Evolutionary conservation across 306 rosid genomes (phyloP), one percentile per base, ranked within the genome.

Genomic region (Neltuma alba): DNA sequence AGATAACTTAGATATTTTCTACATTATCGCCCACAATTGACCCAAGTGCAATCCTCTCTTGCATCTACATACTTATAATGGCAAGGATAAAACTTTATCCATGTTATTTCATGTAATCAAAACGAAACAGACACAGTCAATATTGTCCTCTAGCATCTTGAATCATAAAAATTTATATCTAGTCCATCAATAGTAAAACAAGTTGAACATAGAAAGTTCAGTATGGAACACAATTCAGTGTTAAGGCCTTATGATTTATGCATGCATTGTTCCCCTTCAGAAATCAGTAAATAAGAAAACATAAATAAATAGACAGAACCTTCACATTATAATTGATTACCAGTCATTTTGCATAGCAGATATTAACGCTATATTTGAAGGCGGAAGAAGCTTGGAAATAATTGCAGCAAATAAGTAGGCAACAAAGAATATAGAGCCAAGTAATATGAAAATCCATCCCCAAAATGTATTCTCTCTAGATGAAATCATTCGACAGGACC

Each of bases 331-430:
- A 73, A 61, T 7, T 64, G 75, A 74, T 79, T 81, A 92, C 98
- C 98, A 88, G 87, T 94, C 97, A 30, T 89, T 88, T 84, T 94
- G 98, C 38, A 94, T 36, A 61, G 92, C 84, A 55, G 92, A 87
- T 62, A 91, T 74, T 62, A 91, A 33, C 28, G 89, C 45, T 42
- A 86, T 71, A 23, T 81, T 54, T 2, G 92, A 94, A 5, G 91
- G 91, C 6, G 93, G 92, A 47, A 88, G 89, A 75, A 92, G 85
- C 90, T 94, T 92, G 85, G 93, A 88, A 44, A 92, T 5, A 31
- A 88, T 61, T 28, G 97, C 87, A 5, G 89, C 86, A 50, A 85
- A 89, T 73, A 92, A 76, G 79, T 86, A 94, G 9, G 85, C 87
- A 40, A 80, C 38, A 69, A 91, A 88, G 81, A 76, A 91, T 40